A percentile compares a stretch with the other conserved stretches of the same genome.
Evolutionary conservation across 2,329 filamentous ascomycete species (phyloP).

Genomic region (Pseudogymnoascus verrucosus): DNA sequence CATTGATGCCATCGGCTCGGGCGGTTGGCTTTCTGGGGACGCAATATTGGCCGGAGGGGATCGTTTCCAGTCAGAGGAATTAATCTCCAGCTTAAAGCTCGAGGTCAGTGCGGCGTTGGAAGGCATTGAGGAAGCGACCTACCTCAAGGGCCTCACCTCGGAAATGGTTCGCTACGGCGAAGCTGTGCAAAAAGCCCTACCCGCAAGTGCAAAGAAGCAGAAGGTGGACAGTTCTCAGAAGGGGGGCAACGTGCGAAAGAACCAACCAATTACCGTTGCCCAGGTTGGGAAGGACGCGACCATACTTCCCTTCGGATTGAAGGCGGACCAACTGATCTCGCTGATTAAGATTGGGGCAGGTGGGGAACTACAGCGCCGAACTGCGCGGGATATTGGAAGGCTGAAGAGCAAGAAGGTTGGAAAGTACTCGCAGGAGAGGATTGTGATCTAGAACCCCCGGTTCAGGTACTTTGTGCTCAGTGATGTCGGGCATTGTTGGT

Average conservation of each 20-base stretch:
- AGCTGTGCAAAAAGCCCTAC: conserved; percentile 18
- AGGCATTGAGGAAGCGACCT: conserved; percentile 60
- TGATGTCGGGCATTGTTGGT: conserved; percentile 8
- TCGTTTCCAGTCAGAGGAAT: conserved; percentile 48
- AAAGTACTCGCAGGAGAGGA: conserved; percentile 74
- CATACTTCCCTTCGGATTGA: conserved; percentile 67
- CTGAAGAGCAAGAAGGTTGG: conserved; percentile 72
- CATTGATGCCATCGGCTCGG: conserved; percentile 66
- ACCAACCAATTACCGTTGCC: conserved; percentile 40
- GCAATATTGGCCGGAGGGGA: conserved; percentile 40
- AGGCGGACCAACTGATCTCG: conserved; percentile 44
- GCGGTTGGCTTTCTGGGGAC: conserved; percentile 64
- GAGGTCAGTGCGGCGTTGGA: conserved; percentile 66
- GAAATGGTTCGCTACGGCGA: conserved; percentile 58
- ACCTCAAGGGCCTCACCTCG: conserved; percentile 54
- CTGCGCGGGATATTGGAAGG: conserved; percentile 64
- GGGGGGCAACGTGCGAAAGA: conserved; percentile 24
- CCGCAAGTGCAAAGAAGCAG: conserved; percentile 22
- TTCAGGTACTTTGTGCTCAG: neutral
- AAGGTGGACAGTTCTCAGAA: conserved; percentile 14
- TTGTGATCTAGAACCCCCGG: conserved; percentile 46
- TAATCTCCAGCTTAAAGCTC: conserved; percentile 56
- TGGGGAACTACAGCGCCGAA: conserved; percentile 64
- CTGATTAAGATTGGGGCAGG: conserved; percentile 54
- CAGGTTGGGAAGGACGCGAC: conserved; percentile 34